A percentile compares a stretch with the other conserved stretches of the same genome.
phyloP scores from a whole-genome alignment of 345 rosid genomes.

The Brassica carinata region DNA sequence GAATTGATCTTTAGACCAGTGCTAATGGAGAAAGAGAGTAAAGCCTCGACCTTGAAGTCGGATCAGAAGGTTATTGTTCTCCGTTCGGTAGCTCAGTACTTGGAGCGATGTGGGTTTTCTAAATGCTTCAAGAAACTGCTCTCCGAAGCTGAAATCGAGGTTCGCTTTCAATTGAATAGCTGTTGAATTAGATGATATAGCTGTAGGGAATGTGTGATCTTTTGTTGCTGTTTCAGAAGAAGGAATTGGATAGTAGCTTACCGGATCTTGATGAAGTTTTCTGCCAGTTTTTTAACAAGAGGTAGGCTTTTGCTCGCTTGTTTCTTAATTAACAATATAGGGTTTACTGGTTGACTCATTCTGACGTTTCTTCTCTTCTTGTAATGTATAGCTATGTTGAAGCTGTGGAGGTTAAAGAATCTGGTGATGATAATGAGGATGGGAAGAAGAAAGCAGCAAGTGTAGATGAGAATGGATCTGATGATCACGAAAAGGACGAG shows the following conservation, averaged over 20 bases:
- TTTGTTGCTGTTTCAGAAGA: slow-evolving; percentile 49
- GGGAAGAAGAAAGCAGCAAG: slow-evolving; percentile 1
- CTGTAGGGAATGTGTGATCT: not conserved
- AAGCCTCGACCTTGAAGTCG: slow-evolving; percentile 30
- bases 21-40: slow-evolving; percentile 34
- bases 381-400: slow-evolving; percentile 9
- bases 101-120: slow-evolving; percentile 58
- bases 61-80: slow-evolving; percentile 50
- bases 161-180: not conserved
- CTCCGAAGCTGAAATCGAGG: slow-evolving; percentile 68
- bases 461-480: slow-evolving; percentile 9
- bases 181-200: not conserved
- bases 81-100: slow-evolving; percentile 58
- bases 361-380: not conserved
- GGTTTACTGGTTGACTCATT: not conserved
- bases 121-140: slow-evolving; percentile 72
- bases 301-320: slow-evolving; percentile 39
- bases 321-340: not conserved
- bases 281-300: slow-evolving; percentile 49
- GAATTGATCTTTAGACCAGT: slow-evolving; percentile 42
- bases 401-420: slow-evolving; percentile 17
- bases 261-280: slow-evolving; percentile 64
- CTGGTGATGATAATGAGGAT: not conserved
- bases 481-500: slow-evolving; percentile 13
- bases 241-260: slow-evolving; percentile 39